phyloP scores from a whole-genome alignment of 176 grass and related monocot genomes.

The Olyra latifolia region DNA sequence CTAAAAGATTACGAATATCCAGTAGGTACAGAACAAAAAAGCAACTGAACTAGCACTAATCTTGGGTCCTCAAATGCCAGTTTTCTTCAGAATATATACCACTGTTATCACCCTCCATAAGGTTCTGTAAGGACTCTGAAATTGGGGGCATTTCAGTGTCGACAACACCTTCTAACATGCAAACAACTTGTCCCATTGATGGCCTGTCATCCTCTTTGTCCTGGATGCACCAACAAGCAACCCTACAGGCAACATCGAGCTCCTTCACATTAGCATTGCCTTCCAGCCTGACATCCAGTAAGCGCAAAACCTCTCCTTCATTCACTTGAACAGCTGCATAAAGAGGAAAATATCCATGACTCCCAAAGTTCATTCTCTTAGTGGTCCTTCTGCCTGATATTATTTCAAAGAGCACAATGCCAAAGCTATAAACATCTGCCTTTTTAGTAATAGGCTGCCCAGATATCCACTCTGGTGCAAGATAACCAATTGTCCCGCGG shows the following conservation, averaged over 20 bases:
- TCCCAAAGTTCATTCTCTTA: background rate
- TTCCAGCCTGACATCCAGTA: slow-evolving; percentile 41
- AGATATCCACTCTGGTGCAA: slow-evolving; percentile 46
- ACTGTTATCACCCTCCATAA: slow-evolving; percentile 30
- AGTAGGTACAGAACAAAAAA: background rate
- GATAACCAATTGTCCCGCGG: slow-evolving; percentile 48
- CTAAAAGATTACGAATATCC: background rate
- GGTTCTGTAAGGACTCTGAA: slow-evolving; percentile 36
- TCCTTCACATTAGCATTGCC: slow-evolving; percentile 35
- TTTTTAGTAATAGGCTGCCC: slow-evolving; percentile 39
- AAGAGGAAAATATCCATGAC: slow-evolving; percentile 35
- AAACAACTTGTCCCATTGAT: slow-evolving; percentile 49
- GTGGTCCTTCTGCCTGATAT: slow-evolving; percentile 41
- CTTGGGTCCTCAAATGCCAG: background rate
- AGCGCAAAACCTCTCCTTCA: slow-evolving; percentile 41
- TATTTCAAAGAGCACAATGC: slow-evolving; percentile 47
- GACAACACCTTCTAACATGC: slow-evolving; percentile 35
- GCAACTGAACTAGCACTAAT: background rate
- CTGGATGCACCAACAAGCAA: slow-evolving; percentile 64
- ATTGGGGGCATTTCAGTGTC: slow-evolving; percentile 32
- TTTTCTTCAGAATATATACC: slow-evolving; percentile 13
- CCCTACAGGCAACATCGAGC: slow-evolving; percentile 35
- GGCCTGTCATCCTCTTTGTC: slow-evolving; percentile 40
- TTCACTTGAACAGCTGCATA: slow-evolving; percentile 32
- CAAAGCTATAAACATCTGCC: slow-evolving; percentile 48